phyloP scores from a whole-genome alignment of 768 basidiomycete genomes.

The Zangia roseola region DNA sequence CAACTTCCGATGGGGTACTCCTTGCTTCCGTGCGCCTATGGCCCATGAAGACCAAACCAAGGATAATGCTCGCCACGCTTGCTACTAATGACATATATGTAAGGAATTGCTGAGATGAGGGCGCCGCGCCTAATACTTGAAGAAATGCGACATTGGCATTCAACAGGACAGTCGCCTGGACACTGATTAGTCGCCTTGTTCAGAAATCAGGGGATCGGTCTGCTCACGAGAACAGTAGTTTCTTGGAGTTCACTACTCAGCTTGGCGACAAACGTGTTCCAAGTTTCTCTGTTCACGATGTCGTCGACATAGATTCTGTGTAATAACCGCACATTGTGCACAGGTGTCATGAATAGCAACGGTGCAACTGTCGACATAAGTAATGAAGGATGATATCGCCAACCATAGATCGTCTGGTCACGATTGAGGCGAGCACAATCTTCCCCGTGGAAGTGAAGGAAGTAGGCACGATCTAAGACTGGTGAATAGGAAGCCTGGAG shows the following conservation, averaged over 20 bases:
- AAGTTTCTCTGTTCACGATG: constrained; percentile 39
- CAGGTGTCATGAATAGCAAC: constrained; percentile 51
- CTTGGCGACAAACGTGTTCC: constrained; percentile 44
- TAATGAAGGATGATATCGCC: constrained; percentile 30
- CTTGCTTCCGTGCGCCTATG: constrained; percentile 37
- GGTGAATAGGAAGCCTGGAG: neutral
- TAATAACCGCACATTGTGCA: constrained; percentile 43
- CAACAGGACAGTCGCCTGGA: constrained; percentile 54
- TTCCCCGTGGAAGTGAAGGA: constrained; percentile 45
- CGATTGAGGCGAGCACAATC: constrained; percentile 40
- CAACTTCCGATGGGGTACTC: constrained; percentile 33
- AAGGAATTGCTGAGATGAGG: constrained; percentile 35
- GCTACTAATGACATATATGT: constrained; percentile 45
- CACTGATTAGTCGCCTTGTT: neutral
- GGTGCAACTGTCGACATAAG: constrained; percentile 40
- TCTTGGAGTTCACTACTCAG: constrained; percentile 51
- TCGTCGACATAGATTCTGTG: constrained; percentile 51
- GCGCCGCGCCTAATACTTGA: constrained; percentile 38
- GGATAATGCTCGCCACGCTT: constrained; percentile 42
- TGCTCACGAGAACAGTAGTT: constrained; percentile 51
- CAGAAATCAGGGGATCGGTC: neutral
- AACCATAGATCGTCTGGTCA: constrained; percentile 31
- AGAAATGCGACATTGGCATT: constrained; percentile 61
- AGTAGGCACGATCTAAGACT: constrained; percentile 31
- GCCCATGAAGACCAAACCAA: constrained; percentile 43